Percentiles rank a stretch among this genome's conserved stretches.
phyloP scores from a whole-genome alignment of 2,329 filamentous ascomycete genomes.

The Corynespora cassiicola region DNA sequence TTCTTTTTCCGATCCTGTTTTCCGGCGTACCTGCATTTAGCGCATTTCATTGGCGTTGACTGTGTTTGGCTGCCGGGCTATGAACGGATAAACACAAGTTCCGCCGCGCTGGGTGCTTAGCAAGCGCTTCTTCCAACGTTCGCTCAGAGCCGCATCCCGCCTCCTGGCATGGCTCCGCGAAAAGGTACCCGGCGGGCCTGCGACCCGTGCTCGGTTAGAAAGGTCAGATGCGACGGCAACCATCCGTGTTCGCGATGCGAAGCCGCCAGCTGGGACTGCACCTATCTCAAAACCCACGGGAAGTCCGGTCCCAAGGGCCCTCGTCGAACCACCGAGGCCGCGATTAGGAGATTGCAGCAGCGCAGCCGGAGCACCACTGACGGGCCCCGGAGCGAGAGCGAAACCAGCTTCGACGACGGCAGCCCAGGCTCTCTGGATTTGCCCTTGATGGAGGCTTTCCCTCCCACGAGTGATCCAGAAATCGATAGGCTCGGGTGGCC shows the following conservation, averaged over 20 bases:
- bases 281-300: conserved; percentile 43
- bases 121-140: conserved; percentile 12
- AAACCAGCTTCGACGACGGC: conserved; percentile 38
- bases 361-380: conserved; percentile 31
- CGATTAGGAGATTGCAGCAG: conserved; percentile 40
- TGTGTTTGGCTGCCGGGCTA: conserved; percentile 17
- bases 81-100: conserved; percentile 26
- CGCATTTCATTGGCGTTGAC: conserved; percentile 11
- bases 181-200: conserved; percentile 45
- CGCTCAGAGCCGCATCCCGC: conserved; percentile 13
- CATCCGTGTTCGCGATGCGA: conserved; percentile 41
- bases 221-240: conserved; percentile 43
- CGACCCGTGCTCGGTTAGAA: conserved; percentile 43
- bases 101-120: conserved; percentile 19
- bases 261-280: conserved; percentile 44
- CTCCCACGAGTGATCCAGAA: conserved; percentile 24
- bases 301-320: conserved; percentile 45
- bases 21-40: conserved; percentile 12
- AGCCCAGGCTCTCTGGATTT: conserved; percentile 36
- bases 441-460: conserved; percentile 28
- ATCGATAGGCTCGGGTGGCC: conserved; percentile 32
- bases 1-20: conserved; percentile 12
- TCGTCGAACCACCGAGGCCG: conserved; percentile 40
- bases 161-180: conserved; percentile 32
- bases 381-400: conserved; percentile 36